These are phyloP conservation scores for Chlamydomonas incerta DNA, from an alignment of 139 green algal genomes.

Conservation along the genomic window DNA sequence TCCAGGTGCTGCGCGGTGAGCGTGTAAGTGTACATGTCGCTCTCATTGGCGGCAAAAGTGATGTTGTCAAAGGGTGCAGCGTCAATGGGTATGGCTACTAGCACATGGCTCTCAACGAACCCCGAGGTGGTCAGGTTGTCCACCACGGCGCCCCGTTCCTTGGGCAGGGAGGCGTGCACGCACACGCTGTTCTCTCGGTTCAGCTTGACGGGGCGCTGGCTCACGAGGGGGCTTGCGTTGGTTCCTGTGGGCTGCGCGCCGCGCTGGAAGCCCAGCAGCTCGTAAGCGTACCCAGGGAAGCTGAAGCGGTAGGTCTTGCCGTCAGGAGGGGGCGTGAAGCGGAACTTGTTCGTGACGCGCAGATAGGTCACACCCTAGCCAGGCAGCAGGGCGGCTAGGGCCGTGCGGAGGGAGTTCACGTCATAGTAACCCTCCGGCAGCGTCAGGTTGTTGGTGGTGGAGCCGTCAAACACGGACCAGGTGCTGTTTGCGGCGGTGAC, in stretches of 20 bases:
- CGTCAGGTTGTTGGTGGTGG: neutral
- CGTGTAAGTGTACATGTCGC: neutral
- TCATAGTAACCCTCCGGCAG: neutral
- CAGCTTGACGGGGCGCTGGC: no score
- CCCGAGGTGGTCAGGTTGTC: neutral
- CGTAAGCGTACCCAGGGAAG: no score
- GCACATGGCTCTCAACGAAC: conserved; percentile 23
- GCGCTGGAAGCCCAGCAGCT: no score
- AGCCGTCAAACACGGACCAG: neutral
- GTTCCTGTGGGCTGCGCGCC: no score
- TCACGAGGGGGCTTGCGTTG: no score
- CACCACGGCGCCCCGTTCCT: neutral
- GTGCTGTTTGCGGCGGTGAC: neutral
- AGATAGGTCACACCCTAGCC: neutral
- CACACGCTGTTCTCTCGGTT: neutral
- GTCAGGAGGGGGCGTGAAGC: neutral
- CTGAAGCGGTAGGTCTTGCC: no score
- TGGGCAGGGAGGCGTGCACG: neutral
- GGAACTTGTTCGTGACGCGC: neutral
- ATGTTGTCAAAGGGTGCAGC: neutral
- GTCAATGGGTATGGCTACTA: conserved; percentile 8
- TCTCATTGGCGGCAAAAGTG: conserved; percentile 1
- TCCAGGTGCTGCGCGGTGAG: neutral
- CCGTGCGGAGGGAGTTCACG: neutral
- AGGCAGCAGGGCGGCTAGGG: neutral